phyloP scores from a whole-genome alignment of 2,329 filamentous ascomycete species.

The Emergomyces orientalis region DNA sequence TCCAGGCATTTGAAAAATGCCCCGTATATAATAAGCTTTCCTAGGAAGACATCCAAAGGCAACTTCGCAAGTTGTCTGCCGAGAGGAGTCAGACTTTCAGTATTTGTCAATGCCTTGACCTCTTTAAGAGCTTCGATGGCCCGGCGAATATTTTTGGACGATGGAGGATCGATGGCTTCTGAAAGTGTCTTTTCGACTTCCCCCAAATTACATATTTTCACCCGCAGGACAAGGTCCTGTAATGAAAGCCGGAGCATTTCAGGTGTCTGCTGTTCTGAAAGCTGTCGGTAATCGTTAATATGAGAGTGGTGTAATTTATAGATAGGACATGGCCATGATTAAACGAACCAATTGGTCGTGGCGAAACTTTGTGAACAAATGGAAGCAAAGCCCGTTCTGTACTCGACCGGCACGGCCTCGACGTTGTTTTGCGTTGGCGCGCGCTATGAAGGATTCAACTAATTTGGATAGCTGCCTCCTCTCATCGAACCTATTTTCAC shows the following conservation, averaged over 20 bases:
- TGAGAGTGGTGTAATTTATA: not conserved
- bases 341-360: constrained; percentile 57
- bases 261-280: constrained; percentile 88
- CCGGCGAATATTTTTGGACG: constrained; percentile 80
- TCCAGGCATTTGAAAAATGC: constrained; percentile 85
- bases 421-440: constrained; percentile 90
- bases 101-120: constrained; percentile 72
- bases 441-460: constrained; percentile 89
- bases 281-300: constrained; percentile 33
- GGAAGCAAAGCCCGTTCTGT: constrained; percentile 89
- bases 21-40: constrained; percentile 82
- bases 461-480: constrained; percentile 80
- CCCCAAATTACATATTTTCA: constrained; percentile 95
- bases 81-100: constrained; percentile 77
- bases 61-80: constrained; percentile 79
- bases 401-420: constrained; percentile 91
- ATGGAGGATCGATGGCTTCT: constrained; percentile 82
- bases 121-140: constrained; percentile 90
- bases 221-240: constrained; percentile 87
- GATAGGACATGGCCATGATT: not conserved
- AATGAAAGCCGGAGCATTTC: constrained; percentile 91
- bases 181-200: constrained; percentile 83
- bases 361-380: constrained; percentile 83
- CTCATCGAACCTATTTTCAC: constrained; percentile 66
- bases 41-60: constrained; percentile 86